Conservation (phyloP, 2,329 filamentous ascomycete species). For the Cladosporium sp. region DNA sequence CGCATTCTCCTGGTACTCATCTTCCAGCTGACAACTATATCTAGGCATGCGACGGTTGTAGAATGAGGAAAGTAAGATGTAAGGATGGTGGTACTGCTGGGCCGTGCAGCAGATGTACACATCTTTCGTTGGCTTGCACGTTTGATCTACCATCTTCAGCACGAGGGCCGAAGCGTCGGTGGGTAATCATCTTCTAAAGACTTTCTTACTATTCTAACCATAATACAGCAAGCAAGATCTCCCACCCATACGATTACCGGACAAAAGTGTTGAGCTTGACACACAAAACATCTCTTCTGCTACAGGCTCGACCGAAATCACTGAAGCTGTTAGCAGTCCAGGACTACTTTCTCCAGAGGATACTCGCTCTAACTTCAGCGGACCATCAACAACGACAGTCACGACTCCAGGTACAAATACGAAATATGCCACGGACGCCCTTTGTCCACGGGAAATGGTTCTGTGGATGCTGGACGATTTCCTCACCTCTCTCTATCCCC, state of each 20-base stretch:
- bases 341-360: neutral
- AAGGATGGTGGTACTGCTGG: slow-evolving; percentile 5
- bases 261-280: neutral
- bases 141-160: slow-evolving; percentile 11
- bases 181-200: neutral
- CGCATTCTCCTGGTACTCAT: neutral
- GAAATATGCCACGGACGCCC: slow-evolving; percentile 4
- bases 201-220: neutral
- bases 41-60: slow-evolving; percentile 12
- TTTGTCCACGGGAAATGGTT: slow-evolving; percentile 12
- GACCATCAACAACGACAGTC: neutral
- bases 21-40: neutral
- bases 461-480: slow-evolving; percentile 17
- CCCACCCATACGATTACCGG: neutral
- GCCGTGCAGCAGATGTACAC: slow-evolving; percentile 9
- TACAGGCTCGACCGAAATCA: neutral
- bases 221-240: neutral
- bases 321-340: neutral
- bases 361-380: neutral
- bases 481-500: slow-evolving; percentile 6
- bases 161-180: slow-evolving; percentile 17
- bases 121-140: slow-evolving; percentile 15
- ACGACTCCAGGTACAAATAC: neutral
- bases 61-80: slow-evolving; percentile 18
- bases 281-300: neutral